These are phyloP conservation scores for Acrocalymma vagum DNA, from an alignment of 2,329 filamentous ascomycete genomes.

Conservation along the genomic window DNA sequence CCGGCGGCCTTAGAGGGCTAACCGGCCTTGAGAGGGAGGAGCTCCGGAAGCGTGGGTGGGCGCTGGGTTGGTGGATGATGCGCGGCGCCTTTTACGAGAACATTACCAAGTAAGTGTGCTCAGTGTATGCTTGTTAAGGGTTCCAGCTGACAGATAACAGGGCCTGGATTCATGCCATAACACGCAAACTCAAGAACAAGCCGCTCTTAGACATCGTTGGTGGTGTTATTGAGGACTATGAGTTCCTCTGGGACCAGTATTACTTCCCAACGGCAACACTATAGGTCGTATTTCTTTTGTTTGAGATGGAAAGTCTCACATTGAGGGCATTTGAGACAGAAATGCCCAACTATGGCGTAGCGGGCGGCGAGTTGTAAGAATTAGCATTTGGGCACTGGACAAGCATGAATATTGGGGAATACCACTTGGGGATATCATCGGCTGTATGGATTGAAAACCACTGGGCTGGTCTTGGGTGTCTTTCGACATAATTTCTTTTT, in stretches of 20 bases:
- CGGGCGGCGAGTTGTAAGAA: slow-evolving; percentile 14
- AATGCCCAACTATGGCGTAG: too few relatives aligned
- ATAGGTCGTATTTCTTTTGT: slow-evolving; percentile 37
- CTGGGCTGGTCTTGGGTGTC: too few relatives aligned
- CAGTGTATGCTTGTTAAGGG: not conserved
- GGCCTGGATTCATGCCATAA: slow-evolving; percentile 72
- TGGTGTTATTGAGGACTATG: slow-evolving; percentile 92
- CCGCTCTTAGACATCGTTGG: slow-evolving; percentile 82
- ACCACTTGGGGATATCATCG: too few relatives aligned
- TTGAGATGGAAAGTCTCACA: too few relatives aligned
- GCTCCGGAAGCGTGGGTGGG: slow-evolving; percentile 86
- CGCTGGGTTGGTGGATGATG: slow-evolving; percentile 95
- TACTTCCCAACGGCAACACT: slow-evolving; percentile 79
- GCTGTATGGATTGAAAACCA: too few relatives aligned
- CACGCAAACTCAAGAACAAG: slow-evolving; percentile 74
- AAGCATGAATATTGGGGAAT: slow-evolving; percentile 9
- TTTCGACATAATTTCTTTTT: too few relatives aligned
- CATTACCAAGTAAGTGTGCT: slow-evolving; percentile 69
- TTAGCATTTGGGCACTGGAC: slow-evolving; percentile 15
- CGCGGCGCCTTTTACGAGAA: slow-evolving; percentile 97
- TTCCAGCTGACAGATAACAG: slow-evolving; percentile 45
- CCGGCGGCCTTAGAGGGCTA: slow-evolving; percentile 77
- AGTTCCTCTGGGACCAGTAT: slow-evolving; percentile 98
- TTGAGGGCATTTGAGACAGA: too few relatives aligned
- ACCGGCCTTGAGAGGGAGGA: slow-evolving; percentile 91